Evolutionary conservation across 2,329 filamentous ascomycete genomes (phyloP).

Genomic region (Fusarium illudens): DNA sequence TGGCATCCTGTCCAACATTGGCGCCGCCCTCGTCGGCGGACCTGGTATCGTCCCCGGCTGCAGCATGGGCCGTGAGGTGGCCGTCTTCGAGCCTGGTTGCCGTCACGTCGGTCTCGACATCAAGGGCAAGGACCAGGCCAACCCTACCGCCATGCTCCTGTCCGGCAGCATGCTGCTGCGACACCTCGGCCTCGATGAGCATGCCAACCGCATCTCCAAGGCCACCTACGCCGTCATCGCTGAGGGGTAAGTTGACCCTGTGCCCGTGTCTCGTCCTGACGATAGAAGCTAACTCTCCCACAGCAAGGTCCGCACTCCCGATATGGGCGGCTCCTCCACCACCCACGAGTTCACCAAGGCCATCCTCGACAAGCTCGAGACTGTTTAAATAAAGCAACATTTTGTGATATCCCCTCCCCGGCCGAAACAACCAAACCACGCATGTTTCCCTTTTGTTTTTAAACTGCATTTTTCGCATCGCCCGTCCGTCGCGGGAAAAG

Average conservation of each 20-base stretch:
- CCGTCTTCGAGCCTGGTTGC: slow-evolving; percentile 98
- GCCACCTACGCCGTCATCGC: slow-evolving; percentile 80
- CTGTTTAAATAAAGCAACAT: slow-evolving; percentile 58
- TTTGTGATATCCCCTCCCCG: slow-evolving; percentile 40
- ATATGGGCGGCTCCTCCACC: slow-evolving; percentile 91
- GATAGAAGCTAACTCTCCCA: slow-evolving; percentile 51
- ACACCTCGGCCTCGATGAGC: slow-evolving; percentile 96
- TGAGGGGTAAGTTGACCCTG: slow-evolving; percentile 75
- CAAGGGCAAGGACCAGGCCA: slow-evolving; percentile 99
- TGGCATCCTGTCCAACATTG: slow-evolving; percentile 98
- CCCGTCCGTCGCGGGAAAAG: slow-evolving; percentile 8
- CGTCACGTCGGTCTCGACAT: slow-evolving; percentile 99
- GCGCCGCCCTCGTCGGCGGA: slow-evolving; percentile 94
- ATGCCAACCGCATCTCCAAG: slow-evolving; percentile 98
- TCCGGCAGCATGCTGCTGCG: slow-evolving; percentile 97
- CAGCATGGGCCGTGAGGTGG: slow-evolving; percentile 99
- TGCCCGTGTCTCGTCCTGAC: accelerated
- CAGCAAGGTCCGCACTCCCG: slow-evolving; percentile 86
- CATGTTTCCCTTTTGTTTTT: slow-evolving; percentile 23
- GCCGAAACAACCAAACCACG: slow-evolving; percentile 26
- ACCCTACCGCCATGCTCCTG: slow-evolving; percentile 94
- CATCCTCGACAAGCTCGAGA: slow-evolving; percentile 95
- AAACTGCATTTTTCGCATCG: slow-evolving; percentile 11
- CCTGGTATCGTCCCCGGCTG: slow-evolving; percentile 97
- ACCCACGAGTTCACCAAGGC: slow-evolving; percentile 96